phyloP scores from a whole-genome alignment of 208 protist species.

The Tritrichomonas musculus region DNA sequence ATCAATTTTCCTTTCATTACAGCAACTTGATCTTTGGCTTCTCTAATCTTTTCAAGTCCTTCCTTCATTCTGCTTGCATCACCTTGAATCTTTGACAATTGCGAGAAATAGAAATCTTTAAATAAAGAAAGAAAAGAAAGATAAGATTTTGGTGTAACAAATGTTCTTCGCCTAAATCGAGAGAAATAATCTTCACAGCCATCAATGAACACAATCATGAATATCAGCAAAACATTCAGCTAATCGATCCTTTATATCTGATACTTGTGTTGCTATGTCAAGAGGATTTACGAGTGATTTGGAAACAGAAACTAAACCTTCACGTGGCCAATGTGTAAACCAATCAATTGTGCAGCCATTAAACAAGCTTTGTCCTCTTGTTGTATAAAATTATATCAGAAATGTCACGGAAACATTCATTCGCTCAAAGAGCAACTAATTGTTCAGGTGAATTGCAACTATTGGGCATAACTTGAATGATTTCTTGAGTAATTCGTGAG shows the following conservation, averaged over 20 bases:
- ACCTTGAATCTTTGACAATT: constrained; percentile 56
- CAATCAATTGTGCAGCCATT: constrained; percentile 91
- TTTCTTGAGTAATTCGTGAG: constrained; percentile 79
- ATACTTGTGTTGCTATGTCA: constrained; percentile 38
- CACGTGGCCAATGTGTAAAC: constrained; percentile 91
- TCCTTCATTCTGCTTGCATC: constrained; percentile 56
- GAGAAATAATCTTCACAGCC: constrained; percentile 61
- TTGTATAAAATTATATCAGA: constrained; percentile 85
- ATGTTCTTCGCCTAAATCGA: constrained; percentile 58
- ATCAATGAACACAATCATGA: constrained; percentile 56
- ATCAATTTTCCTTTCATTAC: constrained; percentile 35
- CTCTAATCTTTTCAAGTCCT: constrained; percentile 49
- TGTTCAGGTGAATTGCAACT: constrained; percentile 61
- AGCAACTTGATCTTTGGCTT: not conserved
- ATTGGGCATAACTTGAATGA: constrained; percentile 73
- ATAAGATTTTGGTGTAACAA: constrained; percentile 72
- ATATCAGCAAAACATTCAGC: constrained; percentile 58
- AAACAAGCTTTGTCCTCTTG: constrained; percentile 83
- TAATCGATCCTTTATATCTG: constrained; percentile 48
- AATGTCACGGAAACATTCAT: constrained; percentile 90
- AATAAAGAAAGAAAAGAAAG: constrained; percentile 67
- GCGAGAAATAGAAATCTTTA: constrained; percentile 58
- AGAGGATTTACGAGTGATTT: constrained; percentile 56
- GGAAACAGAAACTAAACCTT: constrained; percentile 66
- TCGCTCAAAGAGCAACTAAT: constrained; percentile 82